phyloP scores from a whole-genome alignment of 805 yeast genomes.

The Kockiozyma suomiensis region DNA sequence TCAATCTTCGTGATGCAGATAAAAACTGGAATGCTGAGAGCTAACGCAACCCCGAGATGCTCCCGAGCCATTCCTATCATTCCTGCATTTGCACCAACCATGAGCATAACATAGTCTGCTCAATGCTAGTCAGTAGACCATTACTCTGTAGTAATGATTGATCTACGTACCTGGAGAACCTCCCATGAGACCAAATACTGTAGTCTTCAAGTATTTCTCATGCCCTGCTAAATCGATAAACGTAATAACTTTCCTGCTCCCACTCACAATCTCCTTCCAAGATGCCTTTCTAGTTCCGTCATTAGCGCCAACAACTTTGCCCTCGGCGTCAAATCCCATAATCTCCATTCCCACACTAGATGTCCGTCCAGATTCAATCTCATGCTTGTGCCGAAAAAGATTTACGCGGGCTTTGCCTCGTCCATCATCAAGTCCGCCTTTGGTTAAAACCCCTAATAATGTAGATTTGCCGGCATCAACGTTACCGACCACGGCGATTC shows the following conservation, averaged over 20 bases:
- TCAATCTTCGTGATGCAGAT: conserved; percentile 33
- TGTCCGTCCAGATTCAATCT: conserved; percentile 32
- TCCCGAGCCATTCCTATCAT: conserved; percentile 35
- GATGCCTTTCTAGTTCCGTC: conserved; percentile 28
- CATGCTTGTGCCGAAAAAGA: conserved; percentile 34
- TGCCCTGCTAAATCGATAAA: conserved; percentile 35
- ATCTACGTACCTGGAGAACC: conserved; percentile 29
- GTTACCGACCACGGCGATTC: conserved; percentile 35
- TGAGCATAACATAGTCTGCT: conserved; percentile 32
- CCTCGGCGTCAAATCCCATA: conserved; percentile 31
- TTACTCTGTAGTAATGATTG: background rate
- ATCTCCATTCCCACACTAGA: conserved; percentile 36
- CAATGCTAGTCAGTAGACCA: background rate
- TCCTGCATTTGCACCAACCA: conserved; percentile 37
- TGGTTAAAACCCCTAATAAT: conserved; percentile 32
- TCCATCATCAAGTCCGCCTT: conserved; percentile 35
- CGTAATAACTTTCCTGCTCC: conserved; percentile 31
- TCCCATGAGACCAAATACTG: conserved; percentile 35
- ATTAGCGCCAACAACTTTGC: conserved; percentile 27
- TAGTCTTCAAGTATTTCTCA: conserved; percentile 33
- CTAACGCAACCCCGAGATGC: conserved; percentile 34
- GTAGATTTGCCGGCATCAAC: conserved; percentile 37
- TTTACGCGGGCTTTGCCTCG: conserved; percentile 35
- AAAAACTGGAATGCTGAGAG: conserved; percentile 32
- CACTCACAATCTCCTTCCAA: conserved; percentile 31